Evolutionary conservation across 345 rosid genomes (phyloP), one percentile per base, ranked within the genome.

Genomic region (Hypericum perforatum): DNA sequence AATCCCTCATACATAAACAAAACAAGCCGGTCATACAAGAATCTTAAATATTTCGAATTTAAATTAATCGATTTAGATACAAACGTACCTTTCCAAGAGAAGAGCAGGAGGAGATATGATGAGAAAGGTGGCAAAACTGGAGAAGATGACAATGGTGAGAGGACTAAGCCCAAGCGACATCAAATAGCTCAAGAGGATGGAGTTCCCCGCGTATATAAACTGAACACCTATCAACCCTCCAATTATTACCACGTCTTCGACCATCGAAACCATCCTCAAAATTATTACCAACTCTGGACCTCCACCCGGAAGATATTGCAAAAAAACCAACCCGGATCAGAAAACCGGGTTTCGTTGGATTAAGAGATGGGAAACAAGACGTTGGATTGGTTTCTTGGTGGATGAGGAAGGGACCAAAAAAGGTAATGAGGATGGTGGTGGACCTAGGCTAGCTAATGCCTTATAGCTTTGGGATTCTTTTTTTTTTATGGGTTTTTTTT

Each of bases 121-220:
- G n/a, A 89, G 16, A 75, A 82, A 94, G 54, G 95, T 74, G 42
- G 92, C 87, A 56, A 75, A 65, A 36, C 86, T 64, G 50, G 84
- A 63, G 76, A 72, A 75, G 73, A 82, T 75, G 62, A 82, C 74
- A 78, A 86, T 81, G 60, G 89, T 68, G 16, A 76, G 72, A 66
- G 89, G 69, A 38, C 64, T 59, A 36, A 89, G 78, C 54, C 97
- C 89, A 32, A 84, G 70, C 11, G 97, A 80, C 96, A 82, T 84
- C 40, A 94, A 62, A 70, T 80, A 81, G 61, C 82, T 77, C 79
- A 82, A 68, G 49, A 82, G 65, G 59, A 84, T 53, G 0, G 95
- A 69, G 57, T 68, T 81, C 9, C 69, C 84, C 29, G 92, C 92
- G 60, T 72, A 80, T 16, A 82, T 74, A 63, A 86, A 69, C 59